These are phyloP conservation scores for Haplosporangium sp. DNA, from an alignment of 371 early-diverging fungal species.

Conservation along the genomic window DNA sequence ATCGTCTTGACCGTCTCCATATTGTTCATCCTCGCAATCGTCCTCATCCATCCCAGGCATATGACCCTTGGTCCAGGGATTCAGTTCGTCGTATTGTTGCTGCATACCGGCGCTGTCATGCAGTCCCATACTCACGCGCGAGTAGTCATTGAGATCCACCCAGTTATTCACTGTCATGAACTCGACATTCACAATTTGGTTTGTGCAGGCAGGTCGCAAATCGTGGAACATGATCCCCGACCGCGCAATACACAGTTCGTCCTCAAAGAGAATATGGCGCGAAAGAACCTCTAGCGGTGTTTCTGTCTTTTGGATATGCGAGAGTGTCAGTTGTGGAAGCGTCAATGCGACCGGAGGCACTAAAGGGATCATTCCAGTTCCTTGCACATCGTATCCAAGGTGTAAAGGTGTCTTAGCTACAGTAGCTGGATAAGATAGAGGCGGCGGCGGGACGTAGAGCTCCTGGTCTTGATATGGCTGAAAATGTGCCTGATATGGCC, in stretches of 20 bases:
- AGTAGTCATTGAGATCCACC: slow-evolving; percentile 28
- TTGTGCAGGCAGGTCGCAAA: slow-evolving; percentile 18
- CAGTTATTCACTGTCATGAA: slow-evolving; percentile 36
- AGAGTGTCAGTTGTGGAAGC: slow-evolving; percentile 6
- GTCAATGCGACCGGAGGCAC: neutral
- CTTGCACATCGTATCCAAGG: neutral
- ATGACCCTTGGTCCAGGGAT: neutral
- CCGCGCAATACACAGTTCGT: slow-evolving; percentile 30
- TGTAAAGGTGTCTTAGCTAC: neutral
- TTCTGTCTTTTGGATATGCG: slow-evolving; percentile 10
- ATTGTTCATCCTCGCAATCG: neutral
- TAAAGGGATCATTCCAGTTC: too few species aligned
- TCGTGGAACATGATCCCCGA: slow-evolving; percentile 23
- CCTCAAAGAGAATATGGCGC: slow-evolving; percentile 33
- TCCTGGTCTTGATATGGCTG: neutral
- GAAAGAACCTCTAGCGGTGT: slow-evolving; percentile 25
- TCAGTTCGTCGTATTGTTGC: neutral
- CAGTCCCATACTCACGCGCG: neutral
- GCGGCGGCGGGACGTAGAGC: neutral
- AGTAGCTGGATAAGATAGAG: neutral
- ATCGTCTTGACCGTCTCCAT: too few species aligned
- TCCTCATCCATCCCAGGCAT: neutral
- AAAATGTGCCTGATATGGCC: neutral
- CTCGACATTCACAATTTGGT: slow-evolving; percentile 29
- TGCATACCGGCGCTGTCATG: neutral